Conservation (phyloP, 441 rosid genomes). For the Adansonia madagascariensis region DNA sequence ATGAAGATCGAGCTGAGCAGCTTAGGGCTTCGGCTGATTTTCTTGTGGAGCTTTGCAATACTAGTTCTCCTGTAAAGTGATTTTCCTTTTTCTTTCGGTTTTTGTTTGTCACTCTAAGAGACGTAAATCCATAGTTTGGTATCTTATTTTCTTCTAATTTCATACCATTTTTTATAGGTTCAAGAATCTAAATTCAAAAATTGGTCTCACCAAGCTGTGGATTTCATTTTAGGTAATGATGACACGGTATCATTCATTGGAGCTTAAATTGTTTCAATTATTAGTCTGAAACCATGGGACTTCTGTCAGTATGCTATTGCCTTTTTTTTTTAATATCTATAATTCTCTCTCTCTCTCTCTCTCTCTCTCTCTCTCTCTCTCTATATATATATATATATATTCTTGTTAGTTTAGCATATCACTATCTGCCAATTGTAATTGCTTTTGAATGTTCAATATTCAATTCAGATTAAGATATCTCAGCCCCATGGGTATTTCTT, state of each 20-base stretch:
- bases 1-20: constrained; percentile 64
- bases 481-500: constrained; percentile 10
- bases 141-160: constrained; percentile 17
- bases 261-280: constrained; percentile 10
- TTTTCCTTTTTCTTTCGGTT: not conserved
- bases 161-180: constrained; percentile 42
- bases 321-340: not conserved
- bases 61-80: constrained; percentile 48
- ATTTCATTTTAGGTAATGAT: constrained; percentile 72
- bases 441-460: not conserved
- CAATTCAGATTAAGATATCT: constrained; percentile 12
- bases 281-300: not conserved
- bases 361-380: no score
- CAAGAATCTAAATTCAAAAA: constrained; percentile 58
- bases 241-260: not conserved
- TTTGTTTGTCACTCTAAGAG: not conserved
- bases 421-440: not conserved
- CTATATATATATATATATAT: not conserved
- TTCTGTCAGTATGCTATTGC: not conserved
- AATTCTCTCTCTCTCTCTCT: no score
- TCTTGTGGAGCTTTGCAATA: constrained; percentile 68
- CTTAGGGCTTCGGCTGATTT: constrained; percentile 75
- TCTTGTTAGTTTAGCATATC: not conserved
- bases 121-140: not conserved
- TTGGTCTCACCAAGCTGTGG: constrained; percentile 92